phyloP scores from a whole-genome alignment of 208 protist species.

The Herpetomonas tarakana region DNA sequence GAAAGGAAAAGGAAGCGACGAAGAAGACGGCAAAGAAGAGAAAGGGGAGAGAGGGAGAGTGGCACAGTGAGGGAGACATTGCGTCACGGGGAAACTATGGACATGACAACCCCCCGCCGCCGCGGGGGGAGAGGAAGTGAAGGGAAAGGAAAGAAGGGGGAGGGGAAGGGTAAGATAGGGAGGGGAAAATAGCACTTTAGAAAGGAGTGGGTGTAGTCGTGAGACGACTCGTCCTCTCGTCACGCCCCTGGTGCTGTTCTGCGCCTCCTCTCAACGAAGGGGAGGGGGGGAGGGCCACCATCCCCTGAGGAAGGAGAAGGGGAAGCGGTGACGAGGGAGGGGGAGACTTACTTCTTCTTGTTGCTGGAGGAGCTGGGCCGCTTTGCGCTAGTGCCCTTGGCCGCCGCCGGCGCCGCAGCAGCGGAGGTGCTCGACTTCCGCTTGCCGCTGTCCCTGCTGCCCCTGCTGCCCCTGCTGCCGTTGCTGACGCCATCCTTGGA shows the following conservation, averaged over 20 bases:
- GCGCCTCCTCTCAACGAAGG: neutral
- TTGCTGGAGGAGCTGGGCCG: conserved; percentile 9
- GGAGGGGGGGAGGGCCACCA: no score
- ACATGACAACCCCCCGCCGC: no score
- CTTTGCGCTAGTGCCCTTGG: neutral
- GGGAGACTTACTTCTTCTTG: conserved; percentile 17
- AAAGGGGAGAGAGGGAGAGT: neutral
- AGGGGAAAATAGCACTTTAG: neutral
- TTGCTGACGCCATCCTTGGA: conserved; percentile 5
- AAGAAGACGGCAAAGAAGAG: neutral
- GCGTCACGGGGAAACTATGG: no score
- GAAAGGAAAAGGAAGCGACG: neutral
- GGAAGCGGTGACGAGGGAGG: neutral
- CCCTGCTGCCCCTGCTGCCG: conserved; percentile 2
- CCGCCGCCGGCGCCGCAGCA: neutral
- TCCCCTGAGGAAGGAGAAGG: neutral
- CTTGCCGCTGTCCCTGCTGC: conserved; percentile 2
- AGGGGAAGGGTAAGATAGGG: neutral
- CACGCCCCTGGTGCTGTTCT: no score
- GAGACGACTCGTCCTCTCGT: no score
- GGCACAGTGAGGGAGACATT: neutral
- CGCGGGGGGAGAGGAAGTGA: no score
- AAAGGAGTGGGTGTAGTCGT: neutral
- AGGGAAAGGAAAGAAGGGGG: conserved; percentile 1
- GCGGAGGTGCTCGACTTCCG: no score